These are phyloP conservation scores for Psilocybe cubensis DNA, from an alignment of 768 basidiomycete genomes.

Conservation along the genomic window DNA sequence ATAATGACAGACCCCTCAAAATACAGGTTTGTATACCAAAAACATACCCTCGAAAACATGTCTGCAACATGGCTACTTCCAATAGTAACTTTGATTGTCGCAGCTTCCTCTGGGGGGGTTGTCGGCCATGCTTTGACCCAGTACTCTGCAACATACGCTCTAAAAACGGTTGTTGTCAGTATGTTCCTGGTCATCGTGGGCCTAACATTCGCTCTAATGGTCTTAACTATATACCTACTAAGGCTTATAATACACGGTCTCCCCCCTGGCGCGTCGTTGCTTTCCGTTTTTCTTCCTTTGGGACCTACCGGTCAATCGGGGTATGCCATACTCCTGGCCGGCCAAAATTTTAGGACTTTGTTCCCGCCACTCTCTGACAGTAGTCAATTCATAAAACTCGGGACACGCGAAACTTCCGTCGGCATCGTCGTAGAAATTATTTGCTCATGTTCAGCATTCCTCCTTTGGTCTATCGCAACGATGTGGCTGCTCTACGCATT, in stretches of 20 bases:
- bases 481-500: conserved; percentile 66
- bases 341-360: conserved; percentile 44
- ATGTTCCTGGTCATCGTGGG: conserved; percentile 61
- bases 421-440: conserved; percentile 44
- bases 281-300: conserved; percentile 73
- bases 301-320: conserved; percentile 76
- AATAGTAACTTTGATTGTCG: conserved; percentile 73
- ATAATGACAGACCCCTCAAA: not conserved
- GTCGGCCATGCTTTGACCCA: conserved; percentile 52
- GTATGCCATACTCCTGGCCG: conserved; percentile 58
- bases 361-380: conserved; percentile 32
- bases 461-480: conserved; percentile 64
- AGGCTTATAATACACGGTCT: conserved; percentile 62
- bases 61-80: conserved; percentile 76
- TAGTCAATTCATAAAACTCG: not conserved
- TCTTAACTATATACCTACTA: conserved; percentile 65
- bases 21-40: conserved; percentile 57
- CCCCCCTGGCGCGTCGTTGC: conserved; percentile 46
- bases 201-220: conserved; percentile 63
- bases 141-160: conserved; percentile 49
- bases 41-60: conserved; percentile 58
- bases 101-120: conserved; percentile 66
- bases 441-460: conserved; percentile 50
- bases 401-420: conserved; percentile 18
- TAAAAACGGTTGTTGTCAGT: conserved; percentile 56